These are phyloP conservation scores for Taxillus chinensis DNA, from an alignment of 164 flowering plant genomes.

Conservation along the genomic window DNA sequence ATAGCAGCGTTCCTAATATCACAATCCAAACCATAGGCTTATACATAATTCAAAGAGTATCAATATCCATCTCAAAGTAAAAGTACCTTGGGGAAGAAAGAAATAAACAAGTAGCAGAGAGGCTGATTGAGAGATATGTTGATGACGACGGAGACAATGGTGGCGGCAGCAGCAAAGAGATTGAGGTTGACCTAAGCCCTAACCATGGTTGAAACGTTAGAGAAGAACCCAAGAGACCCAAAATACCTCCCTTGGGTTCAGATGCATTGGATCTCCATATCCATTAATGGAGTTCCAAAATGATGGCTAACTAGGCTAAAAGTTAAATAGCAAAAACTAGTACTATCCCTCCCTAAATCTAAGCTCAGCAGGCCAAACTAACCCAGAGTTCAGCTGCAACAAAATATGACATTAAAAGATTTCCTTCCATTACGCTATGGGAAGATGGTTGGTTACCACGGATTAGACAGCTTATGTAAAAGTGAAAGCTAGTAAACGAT, in stretches of 20 bases:
- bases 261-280: slow-evolving; percentile 31
- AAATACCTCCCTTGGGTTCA: slow-evolving; percentile 54
- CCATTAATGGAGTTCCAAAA: slow-evolving; percentile 38
- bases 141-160: background rate
- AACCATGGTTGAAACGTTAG: slow-evolving; percentile 65
- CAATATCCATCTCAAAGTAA: slow-evolving; percentile 18
- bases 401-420: slow-evolving; percentile 2
- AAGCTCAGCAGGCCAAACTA: slow-evolving; percentile 26
- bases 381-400: slow-evolving; percentile 34
- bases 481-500: slow-evolving; percentile 5
- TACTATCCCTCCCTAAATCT: slow-evolving; percentile 23
- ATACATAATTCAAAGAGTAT: slow-evolving; percentile 15
- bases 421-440: slow-evolving; percentile 32
- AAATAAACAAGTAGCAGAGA: slow-evolving; percentile 5
- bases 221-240: slow-evolving; percentile 49
- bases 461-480: slow-evolving; percentile 10
- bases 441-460: slow-evolving; percentile 16
- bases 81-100: slow-evolving; percentile 10
- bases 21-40: slow-evolving; percentile 29
- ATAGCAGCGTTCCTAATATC: background rate
- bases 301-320: slow-evolving; percentile 7
- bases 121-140: background rate
- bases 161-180: slow-evolving; percentile 1
- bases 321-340: slow-evolving; percentile 18
- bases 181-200: slow-evolving; percentile 43